Percentiles rank a stretch among this genome's conserved stretches.
phyloP scores from a whole-genome alignment of 208 protist species.

The Leishmania guyanensis region DNA sequence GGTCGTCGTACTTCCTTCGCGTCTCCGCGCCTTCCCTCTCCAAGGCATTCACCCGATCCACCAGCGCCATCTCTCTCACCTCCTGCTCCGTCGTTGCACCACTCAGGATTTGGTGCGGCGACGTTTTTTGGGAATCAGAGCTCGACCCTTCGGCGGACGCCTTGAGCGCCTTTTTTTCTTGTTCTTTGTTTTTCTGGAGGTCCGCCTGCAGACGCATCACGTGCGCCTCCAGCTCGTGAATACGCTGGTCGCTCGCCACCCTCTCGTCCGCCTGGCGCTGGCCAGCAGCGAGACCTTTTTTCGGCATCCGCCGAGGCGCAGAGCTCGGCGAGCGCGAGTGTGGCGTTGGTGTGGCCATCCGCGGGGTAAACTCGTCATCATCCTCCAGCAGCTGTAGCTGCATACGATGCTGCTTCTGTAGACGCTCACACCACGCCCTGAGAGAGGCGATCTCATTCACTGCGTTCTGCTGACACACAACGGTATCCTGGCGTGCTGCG shows the following conservation, averaged over 20 bases:
- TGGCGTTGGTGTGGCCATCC: constrained; percentile 17
- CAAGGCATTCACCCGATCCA: constrained; percentile 12
- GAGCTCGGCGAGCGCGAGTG: constrained; percentile 28
- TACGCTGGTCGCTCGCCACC: constrained; percentile 22
- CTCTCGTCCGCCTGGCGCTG: constrained; percentile 31
- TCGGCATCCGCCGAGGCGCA: constrained; percentile 20
- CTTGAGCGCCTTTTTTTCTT: constrained; percentile 16
- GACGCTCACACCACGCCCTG: constrained; percentile 46
- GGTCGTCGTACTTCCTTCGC: constrained; percentile 21
- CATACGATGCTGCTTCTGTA: constrained; percentile 39
- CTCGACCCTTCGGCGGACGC: neutral
- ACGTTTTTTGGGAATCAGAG: neutral
- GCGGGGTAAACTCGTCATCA: constrained; percentile 33
- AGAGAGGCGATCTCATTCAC: constrained; percentile 52
- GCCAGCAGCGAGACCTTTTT: constrained; percentile 7
- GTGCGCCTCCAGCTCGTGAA: constrained; percentile 35
- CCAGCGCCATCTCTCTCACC: constrained; percentile 12
- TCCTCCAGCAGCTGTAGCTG: constrained; percentile 14
- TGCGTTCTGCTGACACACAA: constrained; percentile 25
- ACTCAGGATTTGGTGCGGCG: neutral
- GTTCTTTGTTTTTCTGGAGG: constrained; percentile 20
- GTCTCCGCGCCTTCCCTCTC: constrained; percentile 42
- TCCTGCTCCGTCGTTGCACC: constrained; percentile 14
- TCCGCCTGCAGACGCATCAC: constrained; percentile 32
- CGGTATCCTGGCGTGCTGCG: constrained; percentile 15